phyloP scores from a whole-genome alignment of 345 rosid species.

The Melaleuca quinquenervia region DNA sequence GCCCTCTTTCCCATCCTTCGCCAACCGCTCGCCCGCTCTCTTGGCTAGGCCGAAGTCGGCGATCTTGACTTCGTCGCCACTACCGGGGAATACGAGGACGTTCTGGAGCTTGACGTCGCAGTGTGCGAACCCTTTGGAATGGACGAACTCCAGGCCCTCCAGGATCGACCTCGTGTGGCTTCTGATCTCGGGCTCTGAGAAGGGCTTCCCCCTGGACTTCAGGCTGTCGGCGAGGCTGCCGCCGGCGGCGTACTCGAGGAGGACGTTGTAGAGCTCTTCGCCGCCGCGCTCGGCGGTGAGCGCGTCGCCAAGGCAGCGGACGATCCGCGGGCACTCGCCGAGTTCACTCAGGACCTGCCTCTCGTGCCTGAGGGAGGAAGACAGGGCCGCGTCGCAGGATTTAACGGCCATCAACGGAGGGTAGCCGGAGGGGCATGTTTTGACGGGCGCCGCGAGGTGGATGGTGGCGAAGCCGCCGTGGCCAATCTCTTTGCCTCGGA shows the following conservation, averaged over 20 bases:
- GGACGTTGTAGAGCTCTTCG: conserved; percentile 37
- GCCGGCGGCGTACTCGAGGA: conserved; percentile 62
- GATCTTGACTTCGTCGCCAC: conserved; percentile 20
- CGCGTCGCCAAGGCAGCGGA: conserved; percentile 45
- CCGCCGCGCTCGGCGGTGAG: conserved; percentile 23
- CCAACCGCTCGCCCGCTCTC: conserved; percentile 7
- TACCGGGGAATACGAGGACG: conserved; percentile 27
- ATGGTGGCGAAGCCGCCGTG: conserved; percentile 62
- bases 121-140: conserved; percentile 57
- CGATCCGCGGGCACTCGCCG: conserved; percentile 33
- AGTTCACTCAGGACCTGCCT: conserved; percentile 23
- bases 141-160: conserved; percentile 43
- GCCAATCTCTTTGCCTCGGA: conserved; percentile 58
- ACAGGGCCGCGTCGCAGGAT: conserved; percentile 26
- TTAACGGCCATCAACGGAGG: conserved; percentile 58
- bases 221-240: conserved; percentile 46
- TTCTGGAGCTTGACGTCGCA: conserved; percentile 15
- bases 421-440: neutral
- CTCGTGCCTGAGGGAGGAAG: conserved; percentile 45
- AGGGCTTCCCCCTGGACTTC: conserved; percentile 16
- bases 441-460: conserved; percentile 21
- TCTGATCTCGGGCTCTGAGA: conserved; percentile 45
- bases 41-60: conserved; percentile 76
- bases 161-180: conserved; percentile 39
- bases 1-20: neutral